Evolutionary conservation across 202 grass and related monocot species (phyloP), one percentile per base, ranked within the genome.

Genomic region (Musa balbisiana): DNA sequence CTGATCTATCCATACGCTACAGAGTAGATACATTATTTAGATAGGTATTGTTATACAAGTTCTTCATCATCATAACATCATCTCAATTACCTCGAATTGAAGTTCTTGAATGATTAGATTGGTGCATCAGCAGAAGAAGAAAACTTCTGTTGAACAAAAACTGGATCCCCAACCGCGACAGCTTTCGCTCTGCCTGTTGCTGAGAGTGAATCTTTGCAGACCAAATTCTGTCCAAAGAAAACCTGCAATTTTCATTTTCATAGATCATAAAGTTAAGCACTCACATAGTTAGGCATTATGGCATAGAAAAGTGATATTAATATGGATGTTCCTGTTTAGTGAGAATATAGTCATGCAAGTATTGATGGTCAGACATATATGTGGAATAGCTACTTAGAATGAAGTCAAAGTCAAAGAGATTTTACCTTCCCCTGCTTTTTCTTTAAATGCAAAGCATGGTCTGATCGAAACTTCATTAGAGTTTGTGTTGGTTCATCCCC

Each of bases 151-250:
- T 87, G 78, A 80, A 88, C 89, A 77, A 85, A 88, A 87, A 99
- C 69, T 1, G 85, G 85, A 86, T 99, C 85, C 1, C 85, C 85
- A 19, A 90, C 87, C 51, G 87, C 86, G 65, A 98, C 73, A 2
- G 85, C 24, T 64, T 81, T 88, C 75, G 77, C 87, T 80, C 86
- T 82, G 49, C 65, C 74, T 43, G 21, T 77, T 51, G 25, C 73
- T 17, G 80, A 80, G 16, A 89, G 21, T 9, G 91, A 89, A 67
- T 98, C 94, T 84, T 82, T 81, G 81, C 91, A 98, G 63, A 94
- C 87, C 58, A 98, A 56, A 87, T 94, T 94, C 69, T 98, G 91
- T 20, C 94, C 85, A 68, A 98, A 93, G 64, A 88, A 98, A 0
- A 98, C 91, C 94, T 98, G 71, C 15, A 80, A n/a, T 51, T 52